phyloP scores from a whole-genome alignment of 352 stramenopile genomes.

The Globisporangium viniferum region DNA sequence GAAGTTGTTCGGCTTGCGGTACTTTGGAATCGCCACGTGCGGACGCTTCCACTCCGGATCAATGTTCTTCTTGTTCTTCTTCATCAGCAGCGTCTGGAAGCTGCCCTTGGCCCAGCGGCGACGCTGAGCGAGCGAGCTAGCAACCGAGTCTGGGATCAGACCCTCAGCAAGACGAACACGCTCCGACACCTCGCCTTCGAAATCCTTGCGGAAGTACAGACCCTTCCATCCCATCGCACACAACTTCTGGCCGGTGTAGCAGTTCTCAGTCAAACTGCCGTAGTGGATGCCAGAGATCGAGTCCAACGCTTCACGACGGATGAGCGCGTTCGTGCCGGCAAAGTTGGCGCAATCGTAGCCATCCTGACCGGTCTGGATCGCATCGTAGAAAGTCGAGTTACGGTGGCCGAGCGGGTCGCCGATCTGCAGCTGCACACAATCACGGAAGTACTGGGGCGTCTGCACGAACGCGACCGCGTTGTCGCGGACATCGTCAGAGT shows the following conservation, averaged over 20 bases:
- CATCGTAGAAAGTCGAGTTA: conserved; percentile 84
- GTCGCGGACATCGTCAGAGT: conserved; percentile 70
- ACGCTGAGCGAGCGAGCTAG: conserved; percentile 70
- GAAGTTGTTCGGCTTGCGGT: conserved; percentile 78
- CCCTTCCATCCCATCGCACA: conserved; percentile 83
- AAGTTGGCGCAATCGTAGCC: conserved; percentile 82
- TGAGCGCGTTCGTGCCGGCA: conserved; percentile 74
- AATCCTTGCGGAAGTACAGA: conserved; percentile 87
- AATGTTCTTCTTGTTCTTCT: conserved; percentile 79
- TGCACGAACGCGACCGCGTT: conserved; percentile 4
- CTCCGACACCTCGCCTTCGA: conserved; percentile 72
- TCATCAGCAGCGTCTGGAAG: conserved; percentile 83
- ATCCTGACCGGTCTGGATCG: conserved; percentile 81
- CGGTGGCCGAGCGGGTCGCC: conserved; percentile 78
- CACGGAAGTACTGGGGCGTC: conserved; percentile 68
- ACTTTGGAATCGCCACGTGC: conserved; percentile 67
- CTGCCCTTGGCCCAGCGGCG: conserved; percentile 84
- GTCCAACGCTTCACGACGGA: conserved; percentile 80
- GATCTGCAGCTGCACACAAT: conserved; percentile 82
- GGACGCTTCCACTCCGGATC: conserved; percentile 81
- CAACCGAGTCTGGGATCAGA: conserved; percentile 76
- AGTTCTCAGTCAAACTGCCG: conserved; percentile 81
- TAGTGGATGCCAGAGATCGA: conserved; percentile 86
- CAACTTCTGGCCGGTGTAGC: conserved; percentile 74
- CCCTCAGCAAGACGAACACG: conserved; percentile 79